phyloP scores from a whole-genome alignment of 345 rosid genomes.

The Chamaenerion angustifolium region DNA sequence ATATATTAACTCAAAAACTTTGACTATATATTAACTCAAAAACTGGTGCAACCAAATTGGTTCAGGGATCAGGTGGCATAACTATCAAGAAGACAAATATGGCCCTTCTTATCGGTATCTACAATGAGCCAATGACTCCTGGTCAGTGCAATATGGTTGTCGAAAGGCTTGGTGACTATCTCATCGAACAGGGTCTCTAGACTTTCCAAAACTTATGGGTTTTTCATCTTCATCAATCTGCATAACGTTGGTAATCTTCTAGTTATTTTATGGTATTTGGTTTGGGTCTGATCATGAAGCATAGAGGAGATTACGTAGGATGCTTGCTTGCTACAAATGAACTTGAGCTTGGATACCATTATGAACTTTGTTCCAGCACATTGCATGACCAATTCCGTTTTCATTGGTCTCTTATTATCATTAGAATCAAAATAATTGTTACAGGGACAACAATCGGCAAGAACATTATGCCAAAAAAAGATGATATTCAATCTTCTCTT shows the following conservation, averaged over 20 bases:
- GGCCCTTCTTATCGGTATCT: slow-evolving; percentile 29
- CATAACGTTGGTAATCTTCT: slow-evolving; percentile 7
- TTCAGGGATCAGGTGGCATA: slow-evolving; percentile 31
- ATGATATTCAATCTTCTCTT: not conserved
- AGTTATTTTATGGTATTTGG: slow-evolving; percentile 1
- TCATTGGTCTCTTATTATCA: too few species aligned
- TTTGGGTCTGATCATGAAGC: slow-evolving; percentile 2
- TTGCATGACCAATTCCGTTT: too few species aligned
- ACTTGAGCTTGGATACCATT: too few species aligned
- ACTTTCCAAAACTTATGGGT: not conserved
- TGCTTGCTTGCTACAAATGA: not conserved
- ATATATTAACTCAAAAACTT: too few species aligned
- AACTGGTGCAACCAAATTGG: not conserved
- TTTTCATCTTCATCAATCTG: slow-evolving; percentile 1
- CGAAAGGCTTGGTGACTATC: slow-evolving; percentile 33
- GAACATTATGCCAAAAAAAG: not conserved
- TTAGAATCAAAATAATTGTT: too few species aligned
- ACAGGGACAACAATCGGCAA: not conserved
- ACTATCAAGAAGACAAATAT: slow-evolving; percentile 29
- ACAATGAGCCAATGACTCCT: slow-evolving; percentile 31
- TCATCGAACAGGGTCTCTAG: slow-evolving; percentile 27
- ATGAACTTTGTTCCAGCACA: too few species aligned
- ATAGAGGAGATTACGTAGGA: not conserved
- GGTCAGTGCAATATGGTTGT: slow-evolving; percentile 39
- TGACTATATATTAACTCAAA: not conserved